Evolutionary conservation across 441 rosid species (phyloP).

Genomic region (Adansonia grandidieri): DNA sequence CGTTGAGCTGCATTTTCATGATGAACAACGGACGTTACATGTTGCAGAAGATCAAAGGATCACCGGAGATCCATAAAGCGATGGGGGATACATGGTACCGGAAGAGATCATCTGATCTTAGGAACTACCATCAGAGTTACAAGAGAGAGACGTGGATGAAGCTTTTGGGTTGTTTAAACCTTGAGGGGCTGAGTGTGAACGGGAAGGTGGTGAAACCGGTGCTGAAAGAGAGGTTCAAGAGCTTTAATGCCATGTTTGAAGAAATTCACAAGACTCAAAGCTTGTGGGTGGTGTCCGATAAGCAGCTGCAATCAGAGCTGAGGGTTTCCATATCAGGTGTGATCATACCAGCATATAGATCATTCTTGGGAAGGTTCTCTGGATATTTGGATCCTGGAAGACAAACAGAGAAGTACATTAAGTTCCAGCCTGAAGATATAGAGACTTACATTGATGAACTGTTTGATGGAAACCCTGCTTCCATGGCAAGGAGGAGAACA

Average conservation of each 20-base stretch:
- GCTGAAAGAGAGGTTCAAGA: constrained; percentile 87
- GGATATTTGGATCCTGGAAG: constrained; percentile 77
- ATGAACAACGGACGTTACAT: constrained; percentile 96
- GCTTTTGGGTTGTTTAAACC: constrained; percentile 63
- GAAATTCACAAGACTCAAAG: constrained; percentile 92
- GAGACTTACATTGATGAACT: constrained; percentile 77
- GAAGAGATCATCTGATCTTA: constrained; percentile 66
- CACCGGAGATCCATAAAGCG: constrained; percentile 58
- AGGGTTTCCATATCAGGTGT: constrained; percentile 81
- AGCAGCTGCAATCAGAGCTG: constrained; percentile 90
- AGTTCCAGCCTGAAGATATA: constrained; percentile 83
- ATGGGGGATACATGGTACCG: constrained; percentile 77
- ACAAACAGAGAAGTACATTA: constrained; percentile 81
- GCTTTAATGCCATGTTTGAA: constrained; percentile 77
- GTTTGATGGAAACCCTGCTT: constrained; percentile 69
- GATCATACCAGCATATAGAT: constrained; percentile 75
- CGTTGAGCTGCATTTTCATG: constrained; percentile 73
- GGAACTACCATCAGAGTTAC: constrained; percentile 74
- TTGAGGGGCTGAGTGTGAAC: constrained; percentile 63
- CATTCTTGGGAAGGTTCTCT: constrained; percentile 74
- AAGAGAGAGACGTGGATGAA: constrained; percentile 86
- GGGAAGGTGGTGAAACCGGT: constrained; percentile 80
- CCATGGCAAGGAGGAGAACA: constrained; percentile 46
- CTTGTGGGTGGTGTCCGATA: constrained; percentile 83
- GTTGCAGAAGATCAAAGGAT: constrained; percentile 76